A percentile compares a stretch with the other conserved stretches of the same genome.
These are phyloP conservation scores for Boletus vinaceobasis DNA, from an alignment of 768 basidiomycete species.

Conservation along the genomic window DNA sequence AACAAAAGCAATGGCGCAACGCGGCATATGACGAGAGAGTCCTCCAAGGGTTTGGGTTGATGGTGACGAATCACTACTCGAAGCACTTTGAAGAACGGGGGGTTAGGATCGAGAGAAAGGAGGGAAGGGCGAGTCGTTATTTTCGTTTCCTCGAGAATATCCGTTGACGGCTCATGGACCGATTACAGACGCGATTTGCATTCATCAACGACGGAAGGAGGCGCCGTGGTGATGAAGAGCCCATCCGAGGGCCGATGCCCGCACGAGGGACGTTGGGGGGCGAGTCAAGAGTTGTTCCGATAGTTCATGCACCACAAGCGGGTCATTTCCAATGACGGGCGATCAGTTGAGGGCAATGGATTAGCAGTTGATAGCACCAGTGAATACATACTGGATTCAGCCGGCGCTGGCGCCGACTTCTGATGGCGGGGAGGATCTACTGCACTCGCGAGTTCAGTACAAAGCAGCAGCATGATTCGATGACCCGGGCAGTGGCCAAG, in stretches of 20 bases:
- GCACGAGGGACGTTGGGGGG: constrained; percentile 21
- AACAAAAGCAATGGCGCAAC: constrained; percentile 35
- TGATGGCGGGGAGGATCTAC: neutral
- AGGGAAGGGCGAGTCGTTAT: constrained; percentile 18
- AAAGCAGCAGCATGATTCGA: neutral
- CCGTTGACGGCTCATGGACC: neutral
- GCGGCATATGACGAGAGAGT: constrained; percentile 29
- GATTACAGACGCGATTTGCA: constrained; percentile 13
- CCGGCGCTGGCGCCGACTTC: neutral
- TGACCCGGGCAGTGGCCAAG: neutral
- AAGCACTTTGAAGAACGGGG: constrained; percentile 22
- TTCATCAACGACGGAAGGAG: constrained; percentile 4
- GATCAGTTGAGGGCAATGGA: neutral
- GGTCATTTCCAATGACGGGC: constrained; percentile 1
- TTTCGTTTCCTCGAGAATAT: neutral
- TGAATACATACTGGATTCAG: neutral
- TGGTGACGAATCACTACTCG: constrained; percentile 28
- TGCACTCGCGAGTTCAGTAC: neutral
- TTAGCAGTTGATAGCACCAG: neutral
- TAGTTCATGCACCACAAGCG: constrained; percentile 15
- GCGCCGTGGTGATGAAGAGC: neutral
- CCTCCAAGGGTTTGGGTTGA: constrained; percentile 20
- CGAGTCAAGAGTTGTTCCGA: constrained; percentile 24
- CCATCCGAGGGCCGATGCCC: constrained; percentile 23
- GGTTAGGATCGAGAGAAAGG: constrained; percentile 10